These are phyloP conservation scores for Russula griseocarnosa DNA, from an alignment of 768 basidiomycete genomes.

Conservation along the genomic window DNA sequence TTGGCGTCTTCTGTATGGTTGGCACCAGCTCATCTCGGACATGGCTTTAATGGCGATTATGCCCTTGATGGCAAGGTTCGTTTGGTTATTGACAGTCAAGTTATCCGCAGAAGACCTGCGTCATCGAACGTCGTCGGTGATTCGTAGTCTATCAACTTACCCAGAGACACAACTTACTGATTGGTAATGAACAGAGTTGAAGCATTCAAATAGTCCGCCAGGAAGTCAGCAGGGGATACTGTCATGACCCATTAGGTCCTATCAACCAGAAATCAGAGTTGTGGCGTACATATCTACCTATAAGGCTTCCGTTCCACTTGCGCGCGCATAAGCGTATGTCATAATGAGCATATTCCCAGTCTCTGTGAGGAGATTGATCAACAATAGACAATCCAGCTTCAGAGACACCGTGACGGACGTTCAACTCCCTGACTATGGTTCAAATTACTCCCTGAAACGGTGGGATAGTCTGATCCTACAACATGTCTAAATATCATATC, in stretches of 20 bases:
- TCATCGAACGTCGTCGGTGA: background rate
- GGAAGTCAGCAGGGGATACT: slow-evolving; percentile 33
- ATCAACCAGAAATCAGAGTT: no score
- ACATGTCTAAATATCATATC: background rate
- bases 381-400: background rate
- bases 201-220: slow-evolving; percentile 34
- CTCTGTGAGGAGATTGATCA: slow-evolving; percentile 22
- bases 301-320: slow-evolving; percentile 30
- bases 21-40: slow-evolving; percentile 47
- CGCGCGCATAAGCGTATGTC: slow-evolving; percentile 33
- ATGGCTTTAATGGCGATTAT: slow-evolving; percentile 64
- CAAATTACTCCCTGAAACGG: background rate
- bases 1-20: slow-evolving; percentile 24
- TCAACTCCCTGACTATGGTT: slow-evolving; percentile 10
- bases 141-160: slow-evolving; percentile 41
- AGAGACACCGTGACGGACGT: slow-evolving; percentile 12
- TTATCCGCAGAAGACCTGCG: slow-evolving; percentile 22
- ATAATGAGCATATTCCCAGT: slow-evolving; percentile 39
- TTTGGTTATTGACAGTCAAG: slow-evolving; percentile 45
- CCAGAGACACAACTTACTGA: slow-evolving; percentile 48
- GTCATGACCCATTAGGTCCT: background rate
- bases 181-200: slow-evolving; percentile 49
- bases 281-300: slow-evolving; percentile 28
- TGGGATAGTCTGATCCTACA: slow-evolving; percentile 16
- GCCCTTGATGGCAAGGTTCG: slow-evolving; percentile 62